Evolutionary conservation across 768 basidiomycete species (phyloP), one percentile per base, ranked within the genome.

Genomic region (Chlorophyllum brunneum): DNA sequence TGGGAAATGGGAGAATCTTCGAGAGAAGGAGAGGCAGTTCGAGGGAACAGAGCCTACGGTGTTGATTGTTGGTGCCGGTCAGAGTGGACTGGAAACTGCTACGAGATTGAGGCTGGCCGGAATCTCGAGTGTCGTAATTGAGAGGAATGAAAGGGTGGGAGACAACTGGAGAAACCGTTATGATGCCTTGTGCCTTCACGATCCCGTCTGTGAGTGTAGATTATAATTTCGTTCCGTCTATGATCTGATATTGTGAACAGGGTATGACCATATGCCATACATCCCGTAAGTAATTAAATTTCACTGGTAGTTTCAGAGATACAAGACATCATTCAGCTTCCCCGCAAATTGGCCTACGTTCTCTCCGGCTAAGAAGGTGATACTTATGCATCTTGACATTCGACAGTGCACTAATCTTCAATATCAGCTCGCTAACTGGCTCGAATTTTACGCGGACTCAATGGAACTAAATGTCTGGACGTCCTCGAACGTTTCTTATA

Each of bases 391-490:
- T n/a, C 10, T 8, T 15, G n/a, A 22, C n/a, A n/a, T n/a, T n/a
- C n/a, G n/a, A n/a, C n/a, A n/a, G 13, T 22, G 22, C 15, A 24
- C 6, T 51, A 6, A 13, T 11, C 10, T 30, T 5, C 4, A 3
- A 15, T 24, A 22, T 38, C 6, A 83, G 76, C 71, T 86, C 16
- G 82, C 76, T 0, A 75, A 82, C 54, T 85, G 81, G 80, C 66
- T 86, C 15, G 85, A 87, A 59, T 69, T 66, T 7, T 88, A 86
- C 54, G 83, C 79, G 0, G 70, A 78, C 2, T 61, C 72, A 3
- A 71, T 86, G 36, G 85, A 86, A 48, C 63, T 88, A 34, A 78
- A 84, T 54, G 76, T 83, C 13, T 86, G 83, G 86, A 80, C 76
- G 0, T 76, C 79, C 0, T 69, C 79, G 0, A 68, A 57, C 13